Conservation (phyloP, 345 rosid species). For the Kandelia obovata region DNA sequence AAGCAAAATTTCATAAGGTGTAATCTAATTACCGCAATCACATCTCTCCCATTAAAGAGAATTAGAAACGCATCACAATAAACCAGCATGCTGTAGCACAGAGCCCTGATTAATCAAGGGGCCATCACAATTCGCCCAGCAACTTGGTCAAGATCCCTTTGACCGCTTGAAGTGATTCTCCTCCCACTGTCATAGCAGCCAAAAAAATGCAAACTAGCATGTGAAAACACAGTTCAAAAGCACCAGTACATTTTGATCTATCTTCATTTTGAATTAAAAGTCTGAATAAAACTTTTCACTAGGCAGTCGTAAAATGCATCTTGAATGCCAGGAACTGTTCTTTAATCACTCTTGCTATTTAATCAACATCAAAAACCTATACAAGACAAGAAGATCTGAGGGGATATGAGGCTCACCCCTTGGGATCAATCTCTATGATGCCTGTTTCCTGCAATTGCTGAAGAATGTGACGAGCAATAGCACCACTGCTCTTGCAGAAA, state of each 20-base stretch:
- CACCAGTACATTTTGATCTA: background rate
- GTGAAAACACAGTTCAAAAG: background rate
- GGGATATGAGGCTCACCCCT: slow-evolving; percentile 42
- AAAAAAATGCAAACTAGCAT: background rate
- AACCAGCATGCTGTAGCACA: background rate
- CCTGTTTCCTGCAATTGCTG: slow-evolving; percentile 70
- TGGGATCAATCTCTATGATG: slow-evolving; percentile 61
- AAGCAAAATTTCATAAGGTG: slow-evolving; percentile 4
- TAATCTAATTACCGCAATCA: slow-evolving; percentile 1
- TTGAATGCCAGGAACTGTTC: too few species aligned
- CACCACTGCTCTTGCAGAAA: slow-evolving; percentile 87
- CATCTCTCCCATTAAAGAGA: slow-evolving; percentile 9
- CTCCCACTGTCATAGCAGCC: slow-evolving; percentile 21
- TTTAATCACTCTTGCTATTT: too few species aligned
- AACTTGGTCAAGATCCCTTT: slow-evolving; percentile 36
- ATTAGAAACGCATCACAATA: background rate
- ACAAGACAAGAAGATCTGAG: background rate
- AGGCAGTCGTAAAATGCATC: too few species aligned
- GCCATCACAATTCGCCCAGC: slow-evolving; percentile 34
- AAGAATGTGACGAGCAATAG: slow-evolving; percentile 78
- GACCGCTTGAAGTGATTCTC: slow-evolving; percentile 33
- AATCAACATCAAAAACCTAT: background rate
- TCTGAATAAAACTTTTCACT: too few species aligned
- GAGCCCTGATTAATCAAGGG: slow-evolving; percentile 14
- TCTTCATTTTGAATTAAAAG: too few species aligned